phyloP scores from a whole-genome alignment of 805 yeast species.

The Myxozyma geophila region DNA sequence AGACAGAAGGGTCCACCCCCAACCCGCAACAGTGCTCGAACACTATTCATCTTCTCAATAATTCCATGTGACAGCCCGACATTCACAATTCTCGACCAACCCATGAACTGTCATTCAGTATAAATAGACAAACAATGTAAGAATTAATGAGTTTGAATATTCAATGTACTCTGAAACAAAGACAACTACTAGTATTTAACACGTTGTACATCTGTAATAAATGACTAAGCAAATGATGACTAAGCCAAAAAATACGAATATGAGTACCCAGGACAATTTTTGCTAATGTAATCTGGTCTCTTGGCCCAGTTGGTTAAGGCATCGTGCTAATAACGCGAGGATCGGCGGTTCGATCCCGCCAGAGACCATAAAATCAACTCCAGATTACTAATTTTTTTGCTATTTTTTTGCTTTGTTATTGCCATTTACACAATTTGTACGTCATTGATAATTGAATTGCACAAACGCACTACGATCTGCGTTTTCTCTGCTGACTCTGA shows the following conservation, averaged over 20 bases:
- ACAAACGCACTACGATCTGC: neutral
- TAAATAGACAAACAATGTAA: neutral
- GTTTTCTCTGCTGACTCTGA: neutral
- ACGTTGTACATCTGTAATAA: neutral
- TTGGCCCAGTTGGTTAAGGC: conserved; percentile 39
- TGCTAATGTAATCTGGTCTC: conserved; percentile 27
- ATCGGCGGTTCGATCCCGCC: conserved; percentile 39
- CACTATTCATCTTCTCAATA: no score
- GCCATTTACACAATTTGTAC: neutral
- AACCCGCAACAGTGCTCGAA: no score
- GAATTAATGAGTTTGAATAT: no score
- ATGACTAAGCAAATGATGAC: no score
- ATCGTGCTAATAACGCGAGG: conserved; percentile 39
- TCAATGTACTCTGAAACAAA: no score
- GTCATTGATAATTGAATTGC: no score
- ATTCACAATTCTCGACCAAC: no score
- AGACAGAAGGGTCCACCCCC: no score
- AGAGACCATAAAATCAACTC: conserved; percentile 30
- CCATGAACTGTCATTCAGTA: no score
- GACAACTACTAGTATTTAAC: neutral
- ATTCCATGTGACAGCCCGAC: no score
- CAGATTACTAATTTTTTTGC: conserved; percentile 12
- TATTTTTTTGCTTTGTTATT: neutral
- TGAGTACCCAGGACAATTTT: neutral
- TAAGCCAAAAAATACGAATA: no score